Percentiles rank a stretch among this genome's conserved stretches.
Conservation (phyloP, 1,284 basidiomycete genomes). For the Termitomyces sp. region DNA sequence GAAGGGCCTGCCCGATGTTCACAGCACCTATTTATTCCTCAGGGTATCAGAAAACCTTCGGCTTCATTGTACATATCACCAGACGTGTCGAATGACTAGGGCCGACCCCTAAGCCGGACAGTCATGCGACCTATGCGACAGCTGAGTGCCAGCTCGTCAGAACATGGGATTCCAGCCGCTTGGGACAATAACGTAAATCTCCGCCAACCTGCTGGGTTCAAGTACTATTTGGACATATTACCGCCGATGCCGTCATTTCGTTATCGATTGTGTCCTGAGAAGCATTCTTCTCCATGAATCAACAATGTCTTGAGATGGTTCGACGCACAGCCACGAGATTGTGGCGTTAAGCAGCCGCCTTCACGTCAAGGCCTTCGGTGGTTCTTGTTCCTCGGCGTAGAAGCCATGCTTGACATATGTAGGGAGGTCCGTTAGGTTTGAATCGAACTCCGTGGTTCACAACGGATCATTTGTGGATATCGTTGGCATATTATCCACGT, state of each 20-base stretch:
- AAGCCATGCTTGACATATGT: constrained; percentile 1
- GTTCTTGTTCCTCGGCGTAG: constrained; percentile 2
- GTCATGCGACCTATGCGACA: constrained; percentile 13
- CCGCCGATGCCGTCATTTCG: constrained; percentile 8
- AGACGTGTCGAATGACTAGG: constrained; percentile 2
- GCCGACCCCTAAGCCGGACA: background rate
- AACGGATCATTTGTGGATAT: background rate
- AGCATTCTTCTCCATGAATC: constrained; percentile 5
- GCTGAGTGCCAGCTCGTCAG: background rate
- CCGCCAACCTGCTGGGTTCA: constrained; percentile 1
- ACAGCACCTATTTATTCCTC: constrained; percentile 2
- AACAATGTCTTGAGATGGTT: constrained; percentile 4
- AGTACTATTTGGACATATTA: background rate
- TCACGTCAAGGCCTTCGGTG: background rate
- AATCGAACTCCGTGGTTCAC: background rate
- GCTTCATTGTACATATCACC: background rate
- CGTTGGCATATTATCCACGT: background rate
- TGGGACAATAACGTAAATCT: background rate
- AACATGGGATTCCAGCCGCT: constrained; percentile 5
- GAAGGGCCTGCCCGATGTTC: constrained; percentile 4
- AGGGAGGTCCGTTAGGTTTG: background rate
- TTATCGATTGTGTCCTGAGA: constrained; percentile 5
- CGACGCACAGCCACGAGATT: constrained; percentile 17
- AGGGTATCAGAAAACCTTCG: background rate
- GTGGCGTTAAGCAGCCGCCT: constrained; percentile 15